These are phyloP conservation scores for Neurospora sp. DNA, from an alignment of 495 filamentous ascomycete species.

Conservation along the genomic window DNA sequence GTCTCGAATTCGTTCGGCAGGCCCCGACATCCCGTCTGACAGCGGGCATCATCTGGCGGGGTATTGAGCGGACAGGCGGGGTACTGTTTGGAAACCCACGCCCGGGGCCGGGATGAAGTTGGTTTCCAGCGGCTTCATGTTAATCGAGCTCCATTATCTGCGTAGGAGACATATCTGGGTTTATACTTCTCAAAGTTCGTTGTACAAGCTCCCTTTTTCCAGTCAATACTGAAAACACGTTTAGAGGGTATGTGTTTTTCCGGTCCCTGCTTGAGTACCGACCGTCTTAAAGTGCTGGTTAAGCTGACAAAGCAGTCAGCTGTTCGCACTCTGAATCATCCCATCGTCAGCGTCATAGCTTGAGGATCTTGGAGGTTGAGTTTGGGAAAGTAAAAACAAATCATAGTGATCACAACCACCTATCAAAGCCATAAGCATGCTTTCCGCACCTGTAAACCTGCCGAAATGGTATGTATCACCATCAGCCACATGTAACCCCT, in stretches of 20 bases:
- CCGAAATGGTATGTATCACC: constrained; percentile 62
- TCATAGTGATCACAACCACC: neutral
- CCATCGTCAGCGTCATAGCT: neutral
- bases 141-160: neutral
- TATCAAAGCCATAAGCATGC: constrained; percentile 20
- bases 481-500: neutral
- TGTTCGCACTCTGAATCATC: neutral
- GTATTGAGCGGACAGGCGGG: neutral
- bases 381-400: too few relatives aligned
- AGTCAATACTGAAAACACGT: neutral
- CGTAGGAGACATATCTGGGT: neutral
- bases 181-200: neutral
- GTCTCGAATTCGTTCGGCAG: neutral
- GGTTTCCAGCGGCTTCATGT: neutral
- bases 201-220: neutral
- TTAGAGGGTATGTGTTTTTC: neutral
- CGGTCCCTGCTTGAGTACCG: neutral
- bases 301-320: neutral
- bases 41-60: neutral
- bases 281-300: neutral
- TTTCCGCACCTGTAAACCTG: constrained; percentile 57
- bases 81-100: neutral
- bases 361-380: neutral
- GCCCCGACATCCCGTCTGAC: neutral
- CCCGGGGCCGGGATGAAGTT: neutral